These are phyloP conservation scores for Claviceps digitariae DNA, from an alignment of 2,329 filamentous ascomycete species.

Conservation along the genomic window DNA sequence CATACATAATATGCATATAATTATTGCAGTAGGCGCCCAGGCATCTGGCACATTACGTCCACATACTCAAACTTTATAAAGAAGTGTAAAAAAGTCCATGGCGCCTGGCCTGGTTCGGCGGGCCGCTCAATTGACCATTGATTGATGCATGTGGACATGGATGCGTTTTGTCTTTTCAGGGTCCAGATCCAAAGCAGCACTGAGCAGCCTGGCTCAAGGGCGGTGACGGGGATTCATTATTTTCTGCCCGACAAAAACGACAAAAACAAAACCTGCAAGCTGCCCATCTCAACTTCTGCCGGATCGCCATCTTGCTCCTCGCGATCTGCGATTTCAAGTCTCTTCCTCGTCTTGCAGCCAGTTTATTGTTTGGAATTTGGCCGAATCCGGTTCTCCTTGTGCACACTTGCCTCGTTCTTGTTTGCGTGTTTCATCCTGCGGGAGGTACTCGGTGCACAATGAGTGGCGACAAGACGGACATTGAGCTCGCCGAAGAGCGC, in stretches of 20 bases:
- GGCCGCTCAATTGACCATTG: background rate
- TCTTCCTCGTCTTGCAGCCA: background rate
- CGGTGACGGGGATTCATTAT: slow-evolving; percentile 16
- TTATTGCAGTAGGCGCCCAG: too few relatives aligned
- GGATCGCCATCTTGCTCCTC: background rate
- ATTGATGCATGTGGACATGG: too few relatives aligned
- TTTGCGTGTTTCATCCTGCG: background rate
- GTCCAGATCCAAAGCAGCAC: background rate
- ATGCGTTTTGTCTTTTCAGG: background rate
- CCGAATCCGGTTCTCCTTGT: background rate
- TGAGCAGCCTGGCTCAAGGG: slow-evolving; percentile 8
- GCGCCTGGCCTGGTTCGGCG: too few relatives aligned
- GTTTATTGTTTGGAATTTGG: background rate
- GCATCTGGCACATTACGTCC: too few relatives aligned
- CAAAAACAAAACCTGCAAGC: slow-evolving; percentile 7
- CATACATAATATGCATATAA: too few relatives aligned
- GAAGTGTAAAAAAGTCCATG: too few relatives aligned
- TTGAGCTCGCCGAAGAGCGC: slow-evolving; percentile 46
- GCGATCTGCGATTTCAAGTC: background rate
- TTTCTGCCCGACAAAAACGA: slow-evolving; percentile 19
- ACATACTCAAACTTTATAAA: too few relatives aligned
- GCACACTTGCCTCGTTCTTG: background rate
- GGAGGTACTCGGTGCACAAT: slow-evolving; percentile 18
- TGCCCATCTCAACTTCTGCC: background rate
- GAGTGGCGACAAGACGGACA: slow-evolving; percentile 41